Evolutionary conservation across 371 early-diverging fungal genomes (phyloP).

Genomic region (Entomophthora muscae): DNA sequence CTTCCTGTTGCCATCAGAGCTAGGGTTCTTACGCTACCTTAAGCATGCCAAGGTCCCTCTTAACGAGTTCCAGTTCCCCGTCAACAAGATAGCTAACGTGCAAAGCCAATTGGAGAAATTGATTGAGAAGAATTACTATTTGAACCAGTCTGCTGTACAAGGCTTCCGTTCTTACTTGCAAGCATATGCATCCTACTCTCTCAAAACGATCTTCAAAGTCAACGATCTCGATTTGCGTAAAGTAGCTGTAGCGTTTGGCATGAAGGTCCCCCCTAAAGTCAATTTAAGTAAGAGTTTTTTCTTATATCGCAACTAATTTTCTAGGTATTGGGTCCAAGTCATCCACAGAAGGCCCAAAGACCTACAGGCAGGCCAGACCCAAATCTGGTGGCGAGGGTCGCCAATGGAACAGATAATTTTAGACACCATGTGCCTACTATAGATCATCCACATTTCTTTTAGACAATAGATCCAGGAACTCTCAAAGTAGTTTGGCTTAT

Average conservation of each 20-base stretch:
- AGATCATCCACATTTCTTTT: too few relatives aligned
- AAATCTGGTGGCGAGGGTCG: not conserved
- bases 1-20: conserved; percentile 87
- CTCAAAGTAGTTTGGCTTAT: too few relatives aligned
- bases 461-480: too few relatives aligned
- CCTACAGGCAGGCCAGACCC: not conserved
- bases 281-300: conserved; percentile 22
- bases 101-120: conserved; percentile 88
- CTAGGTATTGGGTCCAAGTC: conserved; percentile 3
- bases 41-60: conserved; percentile 94
- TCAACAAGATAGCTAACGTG: conserved; percentile 85
- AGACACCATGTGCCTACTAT: too few relatives aligned
- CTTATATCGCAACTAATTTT: not conserved
- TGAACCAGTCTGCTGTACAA: conserved; percentile 96
- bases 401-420: not conserved
- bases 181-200: conserved; percentile 91
- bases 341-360: not conserved
- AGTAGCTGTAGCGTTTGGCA: conserved; percentile 92
- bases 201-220: conserved; percentile 91
- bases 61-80: conserved; percentile 95
- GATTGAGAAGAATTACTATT: conserved; percentile 94
- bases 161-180: conserved; percentile 93
- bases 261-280: conserved; percentile 87
- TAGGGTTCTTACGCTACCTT: conserved; percentile 89
- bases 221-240: conserved; percentile 77